Evolutionary conservation across 345 rosid genomes (phyloP).

Genomic region (Punica granatum): DNA sequence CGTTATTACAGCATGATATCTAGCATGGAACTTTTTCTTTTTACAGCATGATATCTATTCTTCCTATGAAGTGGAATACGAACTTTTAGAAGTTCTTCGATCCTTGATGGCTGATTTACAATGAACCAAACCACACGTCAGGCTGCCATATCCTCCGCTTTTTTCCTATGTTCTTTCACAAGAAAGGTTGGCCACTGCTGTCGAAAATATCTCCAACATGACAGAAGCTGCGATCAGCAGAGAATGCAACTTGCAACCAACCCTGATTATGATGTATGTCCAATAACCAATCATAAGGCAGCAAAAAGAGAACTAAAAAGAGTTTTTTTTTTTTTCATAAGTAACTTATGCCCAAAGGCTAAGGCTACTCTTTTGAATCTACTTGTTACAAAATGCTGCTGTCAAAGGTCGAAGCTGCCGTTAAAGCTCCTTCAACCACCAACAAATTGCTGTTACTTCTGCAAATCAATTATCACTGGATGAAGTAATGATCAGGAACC

Average conservation of each 20-base stretch:
- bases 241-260: slow-evolving; percentile 1
- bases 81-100: no score
- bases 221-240: not conserved
- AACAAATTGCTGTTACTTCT: not conserved
- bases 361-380: no score
- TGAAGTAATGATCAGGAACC: not conserved
- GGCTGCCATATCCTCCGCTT: not conserved
- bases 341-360: not conserved
- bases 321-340: not conserved
- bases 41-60: no score
- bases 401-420: not conserved
- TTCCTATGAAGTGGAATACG: no score
- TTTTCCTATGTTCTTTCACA: no score
- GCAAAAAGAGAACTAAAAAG: not conserved
- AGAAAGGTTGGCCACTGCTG: no score
- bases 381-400: not conserved
- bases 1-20: no score
- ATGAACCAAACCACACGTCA: no score
- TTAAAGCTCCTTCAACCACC: not conserved
- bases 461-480: not conserved
- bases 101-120: no score
- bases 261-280: not conserved
- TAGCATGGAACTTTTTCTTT: no score
- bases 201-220: not conserved
- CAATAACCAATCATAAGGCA: not conserved